phyloP scores from a whole-genome alignment of 208 protist species.

The Leishmania guyanensis region DNA sequence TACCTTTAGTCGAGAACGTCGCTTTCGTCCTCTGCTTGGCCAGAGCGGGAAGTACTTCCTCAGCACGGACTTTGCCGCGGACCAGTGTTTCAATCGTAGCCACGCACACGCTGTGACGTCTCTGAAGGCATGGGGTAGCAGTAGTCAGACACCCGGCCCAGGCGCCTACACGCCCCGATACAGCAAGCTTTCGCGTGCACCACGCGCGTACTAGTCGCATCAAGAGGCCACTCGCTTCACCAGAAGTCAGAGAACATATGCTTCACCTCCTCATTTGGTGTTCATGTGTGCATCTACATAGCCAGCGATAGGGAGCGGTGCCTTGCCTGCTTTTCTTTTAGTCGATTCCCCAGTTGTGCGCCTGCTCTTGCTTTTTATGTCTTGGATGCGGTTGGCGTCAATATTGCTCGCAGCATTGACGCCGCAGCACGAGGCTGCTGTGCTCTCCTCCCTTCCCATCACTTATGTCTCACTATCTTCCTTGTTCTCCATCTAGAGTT shows the following conservation, averaged over 20 bases:
- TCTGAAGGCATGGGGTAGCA: slow-evolving; percentile 6
- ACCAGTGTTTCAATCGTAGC: slow-evolving; percentile 35
- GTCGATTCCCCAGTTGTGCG: background rate
- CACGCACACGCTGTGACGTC: background rate
- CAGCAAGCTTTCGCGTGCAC: slow-evolving; percentile 61
- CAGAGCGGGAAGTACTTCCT: slow-evolving; percentile 59
- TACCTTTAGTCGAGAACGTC: slow-evolving; percentile 72
- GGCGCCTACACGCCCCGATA: slow-evolving; percentile 83
- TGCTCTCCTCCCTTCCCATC: background rate
- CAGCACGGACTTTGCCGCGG: slow-evolving; percentile 43
- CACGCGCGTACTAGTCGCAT: slow-evolving; percentile 16
- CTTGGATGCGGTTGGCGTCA: background rate
- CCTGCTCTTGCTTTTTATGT: background rate
- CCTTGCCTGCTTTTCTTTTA: background rate
- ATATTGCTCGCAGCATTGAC: background rate
- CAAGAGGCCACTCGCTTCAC: background rate
- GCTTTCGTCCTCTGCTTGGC: slow-evolving; percentile 60
- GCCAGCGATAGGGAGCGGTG: background rate
- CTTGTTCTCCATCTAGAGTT: background rate
- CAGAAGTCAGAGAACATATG: background rate
- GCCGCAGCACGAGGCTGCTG: background rate
- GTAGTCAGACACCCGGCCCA: slow-evolving; percentile 54
- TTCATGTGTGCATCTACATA: background rate
- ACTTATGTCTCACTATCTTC: background rate
- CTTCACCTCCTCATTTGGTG: background rate